These are phyloP conservation scores for Pseudonitzschia delicatissima DNA, from an alignment of 108 stramenopile species.

Conservation along the genomic window DNA sequence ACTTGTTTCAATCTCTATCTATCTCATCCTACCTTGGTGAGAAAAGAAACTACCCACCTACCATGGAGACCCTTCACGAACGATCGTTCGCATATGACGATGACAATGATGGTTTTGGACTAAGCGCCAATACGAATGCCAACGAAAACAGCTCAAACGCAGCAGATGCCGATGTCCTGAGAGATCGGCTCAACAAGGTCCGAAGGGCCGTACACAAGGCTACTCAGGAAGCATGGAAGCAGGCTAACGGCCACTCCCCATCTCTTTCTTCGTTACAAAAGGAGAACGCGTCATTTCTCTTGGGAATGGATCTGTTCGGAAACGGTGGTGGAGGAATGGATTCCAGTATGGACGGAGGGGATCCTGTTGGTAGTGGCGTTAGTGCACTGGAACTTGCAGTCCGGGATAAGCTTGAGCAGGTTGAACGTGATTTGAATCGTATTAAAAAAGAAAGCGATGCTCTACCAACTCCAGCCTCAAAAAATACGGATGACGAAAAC, in stretches of 20 bases:
- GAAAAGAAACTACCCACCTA: not conserved
- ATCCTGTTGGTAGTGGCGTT: not conserved
- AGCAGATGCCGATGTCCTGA: conserved; percentile 1
- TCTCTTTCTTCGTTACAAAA: conserved; percentile 2
- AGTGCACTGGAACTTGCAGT: conserved; percentile 29
- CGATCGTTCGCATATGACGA: not conserved
- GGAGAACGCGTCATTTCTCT: conserved; percentile 37
- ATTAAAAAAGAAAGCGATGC: not conserved
- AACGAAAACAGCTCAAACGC: too few species aligned
- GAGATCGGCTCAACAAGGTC: conserved; percentile 30
- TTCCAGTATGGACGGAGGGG: conserved; percentile 13
- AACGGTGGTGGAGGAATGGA: conserved; percentile 14
- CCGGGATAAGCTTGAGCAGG: conserved; percentile 36
- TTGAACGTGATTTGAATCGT: conserved; percentile 43
- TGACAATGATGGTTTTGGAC: not conserved
- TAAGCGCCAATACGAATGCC: not conserved
- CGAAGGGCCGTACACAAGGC: conserved; percentile 40
- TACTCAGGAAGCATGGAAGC: conserved; percentile 39
- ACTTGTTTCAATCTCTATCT: too few species aligned
- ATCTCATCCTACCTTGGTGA: too few species aligned
- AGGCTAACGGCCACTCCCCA: conserved; percentile 16
- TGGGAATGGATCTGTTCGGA: conserved; percentile 67
- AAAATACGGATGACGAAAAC: not conserved
- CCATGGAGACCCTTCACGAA: conserved; percentile 7
- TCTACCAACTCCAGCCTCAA: not conserved